Percentiles rank a stretch among this genome's conserved stretches.
These are phyloP conservation scores for Neurospora sp. DNA, from an alignment of 495 filamentous ascomycete genomes.

Conservation along the genomic window DNA sequence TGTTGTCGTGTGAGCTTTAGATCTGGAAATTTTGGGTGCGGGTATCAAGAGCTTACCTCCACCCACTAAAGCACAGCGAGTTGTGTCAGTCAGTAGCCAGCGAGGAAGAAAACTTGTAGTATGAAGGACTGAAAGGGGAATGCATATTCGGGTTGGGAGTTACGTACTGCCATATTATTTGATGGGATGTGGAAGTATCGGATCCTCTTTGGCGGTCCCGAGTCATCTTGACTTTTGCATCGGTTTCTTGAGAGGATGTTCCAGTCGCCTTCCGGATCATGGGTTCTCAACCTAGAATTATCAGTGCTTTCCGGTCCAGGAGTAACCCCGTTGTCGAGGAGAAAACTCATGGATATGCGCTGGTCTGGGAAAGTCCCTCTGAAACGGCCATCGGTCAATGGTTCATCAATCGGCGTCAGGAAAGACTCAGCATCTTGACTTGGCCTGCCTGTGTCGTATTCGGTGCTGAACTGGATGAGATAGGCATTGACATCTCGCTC, in stretches of 20 bases:
- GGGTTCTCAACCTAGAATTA: not conserved
- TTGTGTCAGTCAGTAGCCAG: not conserved
- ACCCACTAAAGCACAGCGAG: conserved; percentile 7
- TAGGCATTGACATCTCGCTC: conserved; percentile 14
- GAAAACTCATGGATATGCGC: conserved; percentile 4
- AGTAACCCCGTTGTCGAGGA: not conserved
- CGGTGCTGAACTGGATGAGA: conserved; percentile 8
- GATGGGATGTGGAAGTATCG: conserved; percentile 14
- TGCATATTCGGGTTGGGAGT: not conserved
- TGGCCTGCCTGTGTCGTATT: not conserved
- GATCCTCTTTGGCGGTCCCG: not conserved
- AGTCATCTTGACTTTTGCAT: not conserved
- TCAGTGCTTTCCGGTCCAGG: not conserved
- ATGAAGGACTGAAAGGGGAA: no score
- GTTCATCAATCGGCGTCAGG: conserved; percentile 4
- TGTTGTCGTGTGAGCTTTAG: not conserved
- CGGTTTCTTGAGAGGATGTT: not conserved
- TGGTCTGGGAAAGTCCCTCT: conserved; percentile 12
- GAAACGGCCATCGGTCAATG: conserved; percentile 5
- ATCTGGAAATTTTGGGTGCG: not conserved
- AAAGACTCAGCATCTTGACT: not conserved
- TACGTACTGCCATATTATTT: conserved; percentile 14
- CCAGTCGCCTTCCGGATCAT: not conserved
- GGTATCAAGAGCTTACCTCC: conserved; percentile 4
- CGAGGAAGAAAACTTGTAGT: not conserved